Evolutionary conservation across 305 asterid genomes (phyloP), one percentile per base, ranked within the genome.

Genomic region (Solanum hybrid): DNA sequence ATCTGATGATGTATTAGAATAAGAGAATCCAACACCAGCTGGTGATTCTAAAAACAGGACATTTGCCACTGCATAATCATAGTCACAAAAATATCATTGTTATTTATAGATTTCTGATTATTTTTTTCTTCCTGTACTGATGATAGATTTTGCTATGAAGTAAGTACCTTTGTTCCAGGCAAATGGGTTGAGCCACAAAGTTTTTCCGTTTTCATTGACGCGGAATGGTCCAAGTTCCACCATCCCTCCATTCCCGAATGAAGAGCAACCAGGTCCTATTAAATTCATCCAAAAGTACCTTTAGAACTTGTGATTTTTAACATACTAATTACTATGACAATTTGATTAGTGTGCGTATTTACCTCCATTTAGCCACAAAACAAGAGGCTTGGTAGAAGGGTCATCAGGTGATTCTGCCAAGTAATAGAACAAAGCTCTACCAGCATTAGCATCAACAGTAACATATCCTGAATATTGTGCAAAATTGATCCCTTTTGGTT

Each of bases 361-460:
- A 92, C 95, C 96, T 92, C 98, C 96, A 88, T 94, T 95, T 24
- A 95, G 91, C 97, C 96, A 94, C 40, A 94, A 88, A n/a, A 94
- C 93, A 4, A 95, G 91, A 88, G 98, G 98, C 88, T 90, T 91
- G 76, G 90, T 86, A 11, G 95, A 88, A 85, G 95, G 64, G 38
- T 91, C 90, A 29, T 90, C 27, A 0, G 95, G 3, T 7, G 87
- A 90, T 73, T 94, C 95, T 0, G 93, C 91, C 87, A 95, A 92
- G 81, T 93, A 93, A 77, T 94, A 94, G 78, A 93, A 94, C n/a
- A 94, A 90, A 2, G 95, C 95, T 86, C 95, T 89, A 7, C 96
- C 95, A 2, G 94, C 95, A 10, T 38, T 37, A 10, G 94, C 94
- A 84, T 94, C 93, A 38, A 94, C 93, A 1, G 95, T 95, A 0